These are phyloP conservation scores for Aurinia saxatilis DNA, from an alignment of 345 rosid species.

Conservation along the genomic window DNA sequence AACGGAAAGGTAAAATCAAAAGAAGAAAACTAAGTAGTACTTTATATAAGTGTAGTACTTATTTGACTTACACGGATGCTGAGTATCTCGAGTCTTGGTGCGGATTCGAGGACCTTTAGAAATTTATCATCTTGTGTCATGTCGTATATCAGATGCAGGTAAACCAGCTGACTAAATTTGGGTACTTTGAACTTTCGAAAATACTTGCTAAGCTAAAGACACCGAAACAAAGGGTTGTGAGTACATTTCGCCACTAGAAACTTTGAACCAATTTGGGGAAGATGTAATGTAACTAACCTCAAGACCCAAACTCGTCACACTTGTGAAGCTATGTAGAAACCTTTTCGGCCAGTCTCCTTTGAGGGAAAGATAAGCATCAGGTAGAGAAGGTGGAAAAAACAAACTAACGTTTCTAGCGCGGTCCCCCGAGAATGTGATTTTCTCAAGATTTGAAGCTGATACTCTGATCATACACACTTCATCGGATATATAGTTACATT, in stretches of 20 bases:
- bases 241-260: neutral
- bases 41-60: too few relatives aligned
- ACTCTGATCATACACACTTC: constrained; percentile 6
- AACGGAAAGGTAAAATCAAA: neutral
- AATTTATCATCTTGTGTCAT: neutral
- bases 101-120: neutral
- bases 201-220: constrained; percentile 6
- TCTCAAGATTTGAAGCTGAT: constrained; percentile 13
- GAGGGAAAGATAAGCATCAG: constrained; percentile 10
- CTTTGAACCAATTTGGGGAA: neutral
- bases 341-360: neutral
- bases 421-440: neutral
- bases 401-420: neutral
- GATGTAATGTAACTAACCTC: constrained; percentile 17
- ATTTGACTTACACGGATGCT: constrained; percentile 21
- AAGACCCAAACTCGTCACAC: constrained; percentile 8
- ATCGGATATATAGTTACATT: too few relatives aligned
- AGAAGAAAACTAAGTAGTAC: neutral
- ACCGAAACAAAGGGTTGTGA: neutral
- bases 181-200: neutral
- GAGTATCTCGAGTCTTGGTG: constrained; percentile 12
- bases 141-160: constrained; percentile 15
- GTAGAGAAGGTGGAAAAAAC: constrained; percentile 12
- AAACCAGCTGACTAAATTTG: constrained; percentile 5
- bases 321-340: constrained; percentile 13